Percentiles rank a stretch among this genome's conserved stretches.
Evolutionary conservation across 2,329 filamentous ascomycete genomes (phyloP).

Genomic region (Aaosphaeria pasadenensis): DNA sequence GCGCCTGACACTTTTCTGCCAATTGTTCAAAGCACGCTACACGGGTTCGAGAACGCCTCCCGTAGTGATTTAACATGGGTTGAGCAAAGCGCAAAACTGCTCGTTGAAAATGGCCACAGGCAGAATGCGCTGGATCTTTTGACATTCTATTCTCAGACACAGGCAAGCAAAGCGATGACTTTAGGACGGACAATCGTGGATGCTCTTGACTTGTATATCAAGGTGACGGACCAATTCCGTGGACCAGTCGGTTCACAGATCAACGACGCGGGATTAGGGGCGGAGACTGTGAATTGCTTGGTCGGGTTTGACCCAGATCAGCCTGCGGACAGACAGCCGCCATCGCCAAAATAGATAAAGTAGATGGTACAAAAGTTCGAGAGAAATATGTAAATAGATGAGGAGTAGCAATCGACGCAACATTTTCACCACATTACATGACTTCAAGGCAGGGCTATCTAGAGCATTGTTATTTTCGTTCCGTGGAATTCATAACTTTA

Average conservation of each 20-base stretch:
- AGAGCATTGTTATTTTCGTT: too few species aligned
- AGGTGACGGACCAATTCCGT: constrained; percentile 19
- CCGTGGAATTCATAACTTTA: too few species aligned
- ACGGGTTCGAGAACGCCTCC: constrained; percentile 24
- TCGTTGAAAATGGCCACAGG: constrained; percentile 14
- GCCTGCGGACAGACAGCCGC: constrained; percentile 1
- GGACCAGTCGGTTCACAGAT: constrained; percentile 17
- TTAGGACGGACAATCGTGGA: constrained; percentile 23
- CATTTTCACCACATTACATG: too few species aligned
- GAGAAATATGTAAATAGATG: too few species aligned
- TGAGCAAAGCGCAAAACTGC: constrained; percentile 14
- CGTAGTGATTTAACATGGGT: constrained; percentile 21
- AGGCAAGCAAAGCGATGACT: constrained; percentile 21
- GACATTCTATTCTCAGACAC: constrained; percentile 23
- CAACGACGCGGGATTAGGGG: constrained; percentile 24
- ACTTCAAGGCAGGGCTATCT: too few species aligned
- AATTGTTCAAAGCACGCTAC: constrained; percentile 22
- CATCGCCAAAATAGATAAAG: too few species aligned
- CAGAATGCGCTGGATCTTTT: constrained; percentile 15
- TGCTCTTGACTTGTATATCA: constrained; percentile 21
- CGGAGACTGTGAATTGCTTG: constrained; percentile 28
- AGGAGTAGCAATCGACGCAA: too few species aligned
- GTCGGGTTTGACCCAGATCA: constrained; percentile 25
- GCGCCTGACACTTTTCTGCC: constrained; percentile 19
- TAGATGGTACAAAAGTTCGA: too few species aligned